These are phyloP conservation scores for Acephala macrosclerotiorum DNA, from an alignment of 2,329 filamentous ascomycete species.

Conservation along the genomic window DNA sequence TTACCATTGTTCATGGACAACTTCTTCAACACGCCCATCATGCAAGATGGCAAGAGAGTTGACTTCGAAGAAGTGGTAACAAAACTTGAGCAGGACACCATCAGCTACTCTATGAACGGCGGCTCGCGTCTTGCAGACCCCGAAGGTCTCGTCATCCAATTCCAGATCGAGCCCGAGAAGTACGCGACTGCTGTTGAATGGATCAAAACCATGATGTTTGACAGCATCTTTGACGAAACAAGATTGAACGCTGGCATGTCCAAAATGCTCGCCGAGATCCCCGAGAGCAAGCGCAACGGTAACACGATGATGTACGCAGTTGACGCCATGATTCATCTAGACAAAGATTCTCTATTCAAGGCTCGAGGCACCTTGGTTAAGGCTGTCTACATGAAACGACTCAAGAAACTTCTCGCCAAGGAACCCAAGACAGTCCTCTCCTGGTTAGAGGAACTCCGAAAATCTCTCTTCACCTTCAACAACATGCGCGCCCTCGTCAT, in stretches of 20 bases:
- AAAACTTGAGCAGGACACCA: slow-evolving; percentile 88
- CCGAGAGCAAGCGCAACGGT: slow-evolving; percentile 89
- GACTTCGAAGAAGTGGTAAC: slow-evolving; percentile 93
- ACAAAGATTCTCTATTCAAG: slow-evolving; percentile 77
- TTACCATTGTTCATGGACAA: slow-evolving; percentile 86
- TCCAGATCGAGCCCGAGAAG: slow-evolving; percentile 88
- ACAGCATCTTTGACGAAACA: slow-evolving; percentile 82
- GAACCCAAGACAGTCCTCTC: slow-evolving; percentile 77
- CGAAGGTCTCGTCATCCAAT: slow-evolving; percentile 81
- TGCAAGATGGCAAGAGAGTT: slow-evolving; percentile 75
- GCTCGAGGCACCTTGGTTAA: slow-evolving; percentile 86
- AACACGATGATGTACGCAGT: slow-evolving; percentile 69
- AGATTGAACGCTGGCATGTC: slow-evolving; percentile 70
- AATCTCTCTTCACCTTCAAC: slow-evolving; percentile 78
- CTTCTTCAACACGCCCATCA: slow-evolving; percentile 93
- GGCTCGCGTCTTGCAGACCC: slow-evolving; percentile 75
- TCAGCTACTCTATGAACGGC: slow-evolving; percentile 79
- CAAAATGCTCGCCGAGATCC: slow-evolving; percentile 90
- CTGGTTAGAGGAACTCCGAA: slow-evolving; percentile 80
- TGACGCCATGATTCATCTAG: slow-evolving; percentile 81
- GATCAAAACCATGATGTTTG: slow-evolving; percentile 86
- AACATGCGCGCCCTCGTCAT: slow-evolving; percentile 89
- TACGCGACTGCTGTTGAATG: slow-evolving; percentile 84
- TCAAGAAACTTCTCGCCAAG: slow-evolving; percentile 81
- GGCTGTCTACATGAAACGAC: slow-evolving; percentile 83